Evolutionary conservation across 805 yeast species (phyloP).

Genomic region (Candida khao-thaluensis): DNA sequence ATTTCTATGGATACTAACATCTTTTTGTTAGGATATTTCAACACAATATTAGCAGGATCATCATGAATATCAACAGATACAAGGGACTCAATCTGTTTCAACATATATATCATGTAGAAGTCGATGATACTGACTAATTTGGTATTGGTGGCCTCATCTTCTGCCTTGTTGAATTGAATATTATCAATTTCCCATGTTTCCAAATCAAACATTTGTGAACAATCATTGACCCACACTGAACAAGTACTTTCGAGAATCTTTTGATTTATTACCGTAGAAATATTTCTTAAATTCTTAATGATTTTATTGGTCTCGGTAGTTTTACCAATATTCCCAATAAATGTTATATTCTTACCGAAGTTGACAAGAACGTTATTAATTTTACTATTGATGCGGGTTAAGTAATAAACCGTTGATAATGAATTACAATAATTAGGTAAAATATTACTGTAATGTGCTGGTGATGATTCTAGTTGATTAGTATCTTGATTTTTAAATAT

Average conservation of each 20-base stretch:
- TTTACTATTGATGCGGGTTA: conserved; percentile 27
- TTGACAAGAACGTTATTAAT: conserved; percentile 29
- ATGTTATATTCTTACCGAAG: conserved; percentile 31
- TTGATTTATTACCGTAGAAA: conserved; percentile 35
- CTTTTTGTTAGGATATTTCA: conserved; percentile 40
- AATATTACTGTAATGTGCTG: conserved; percentile 33
- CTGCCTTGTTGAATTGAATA: conserved; percentile 9
- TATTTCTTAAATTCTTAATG: conserved; percentile 33
- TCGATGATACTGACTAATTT: conserved; percentile 36
- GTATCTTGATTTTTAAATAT: conserved; percentile 29
- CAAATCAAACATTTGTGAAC: conserved; percentile 43
- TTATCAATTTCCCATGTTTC: conserved; percentile 39
- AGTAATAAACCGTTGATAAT: conserved; percentile 37
- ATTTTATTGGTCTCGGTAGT: conserved; percentile 37
- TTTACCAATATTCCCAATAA: conserved; percentile 32
- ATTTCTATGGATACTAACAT: conserved; percentile 42
- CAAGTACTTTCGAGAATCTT: conserved; percentile 41
- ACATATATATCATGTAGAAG: conserved; percentile 34
- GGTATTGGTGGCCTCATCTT: conserved; percentile 27
- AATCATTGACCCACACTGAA: conserved; percentile 46
- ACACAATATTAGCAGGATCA: conserved; percentile 25
- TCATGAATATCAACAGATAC: conserved; percentile 21
- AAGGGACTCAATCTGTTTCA: conserved; percentile 28
- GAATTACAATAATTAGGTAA: conserved; percentile 43
- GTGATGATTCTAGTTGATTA: conserved; percentile 37